Evolutionary conservation across 2,329 filamentous ascomycete genomes (phyloP), one percentile per base, ranked within the genome.

Genomic region (Fusarium austroafricanum): DNA sequence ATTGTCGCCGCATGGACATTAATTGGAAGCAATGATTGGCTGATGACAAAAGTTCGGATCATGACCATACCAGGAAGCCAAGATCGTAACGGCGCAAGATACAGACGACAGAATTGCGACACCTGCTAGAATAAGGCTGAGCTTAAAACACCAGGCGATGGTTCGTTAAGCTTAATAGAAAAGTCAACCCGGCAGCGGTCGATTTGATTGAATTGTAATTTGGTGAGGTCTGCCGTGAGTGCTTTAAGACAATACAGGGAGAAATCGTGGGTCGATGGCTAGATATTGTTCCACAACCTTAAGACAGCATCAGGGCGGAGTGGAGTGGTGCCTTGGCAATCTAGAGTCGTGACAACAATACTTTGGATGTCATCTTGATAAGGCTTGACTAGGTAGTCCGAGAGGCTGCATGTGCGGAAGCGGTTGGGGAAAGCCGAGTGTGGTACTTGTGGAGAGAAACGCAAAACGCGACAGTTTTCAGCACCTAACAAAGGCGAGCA

Each of bases 1-100:
- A 64, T 72, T 74, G 71, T 73, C 72, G 72, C 72, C 72, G 72
- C 72, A 74, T 74, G 56, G 70, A 63, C 53, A 58, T 53, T 45
- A 55, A 46, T 26, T 56, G 31, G 26, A 31, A 40, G 39, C 43
- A 23, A 26, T 73, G 71, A 74, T 74, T 74, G 72, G 72, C 46
- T 45, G 50, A 23, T 37, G 15, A 26, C 26, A 50, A 66, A 52
- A 62, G 57, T 72, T 55, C 52, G 35, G 49, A 63, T 56, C 55
- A 57, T 62, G 39, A 47, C 58, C 52, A 71, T 71, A 65, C 60
- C 33, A 31, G 56, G 44, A 53, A 62, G 67, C 68, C 62, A 71
- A 67, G 61, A 47, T 62, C 53, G 55, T 49, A 40, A 67, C 51
- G 43, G 50, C 40, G 57, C 60, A 66, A 56, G 64, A 56, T 68